Base-by-base conservation (phyloP, 2,329 filamentous ascomycete genomes). In the Tolypocladium ovalisporum region DNA sequence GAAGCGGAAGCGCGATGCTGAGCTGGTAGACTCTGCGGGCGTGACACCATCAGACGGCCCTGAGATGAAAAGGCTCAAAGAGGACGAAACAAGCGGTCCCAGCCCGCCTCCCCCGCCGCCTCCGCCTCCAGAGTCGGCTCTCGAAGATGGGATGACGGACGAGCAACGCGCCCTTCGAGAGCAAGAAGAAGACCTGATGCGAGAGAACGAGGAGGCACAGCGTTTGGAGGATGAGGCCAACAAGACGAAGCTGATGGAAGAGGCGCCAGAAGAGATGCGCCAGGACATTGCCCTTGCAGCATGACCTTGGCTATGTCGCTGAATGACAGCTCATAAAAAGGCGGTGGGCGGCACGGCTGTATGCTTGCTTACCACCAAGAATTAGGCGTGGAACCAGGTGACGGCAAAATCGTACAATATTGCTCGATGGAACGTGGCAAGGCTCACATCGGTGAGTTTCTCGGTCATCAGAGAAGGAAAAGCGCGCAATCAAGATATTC, bases 1-100 rank as follows among this genome's bases (percentile, higher is more conserved):
- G 54, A 90, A 90, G 69, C 81, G 87, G 12, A 90, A 90, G 69
- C 79, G 86, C 36, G 69, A 70, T n/a, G 64, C 64, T 0, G 69
- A 71, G 40, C 62, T 62, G 6, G 63, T 62, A 39, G 75, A 72
- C 19, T 77, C 77, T 34, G 72, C 75, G 1, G 74, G 70, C 40
- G 65, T 71, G 42, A 81, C 79, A 1, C 80, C 81, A 1, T 76
- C 75, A 1, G 84, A 86, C 62, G 75, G 76, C n/a, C 81, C 80
- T 27, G 79, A 76, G 40, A 69, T 78, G 34, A 84, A 83, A 69
- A 75, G 78, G 15, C 59, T 79, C 55, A 79, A 78, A 61, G 78
- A 81, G 56, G 74, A 77, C 15, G 76, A 77, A 27, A 59, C 59
- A 37, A 71, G 74, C 54, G 70, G 67, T 52, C 65, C 66, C 22